Percentiles rank a stretch among this genome's conserved stretches.
Conservation (phyloP, 2,329 filamentous ascomycete genomes). For the Domatiomyces catenatus region DNA sequence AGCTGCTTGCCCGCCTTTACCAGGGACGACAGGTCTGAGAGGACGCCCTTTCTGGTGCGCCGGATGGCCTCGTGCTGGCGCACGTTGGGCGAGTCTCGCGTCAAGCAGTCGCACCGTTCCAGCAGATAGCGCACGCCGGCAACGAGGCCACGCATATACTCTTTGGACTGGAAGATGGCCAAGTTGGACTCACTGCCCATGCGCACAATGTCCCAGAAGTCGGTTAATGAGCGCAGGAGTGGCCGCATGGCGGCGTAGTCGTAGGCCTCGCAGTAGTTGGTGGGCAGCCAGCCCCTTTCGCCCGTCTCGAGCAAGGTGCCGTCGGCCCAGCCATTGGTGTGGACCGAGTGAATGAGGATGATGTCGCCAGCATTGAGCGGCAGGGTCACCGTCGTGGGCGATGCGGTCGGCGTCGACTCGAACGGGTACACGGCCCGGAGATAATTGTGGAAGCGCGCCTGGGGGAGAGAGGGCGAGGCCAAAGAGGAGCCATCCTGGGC, state of each 20-base stretch:
- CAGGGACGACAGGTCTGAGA: conserved; percentile 76
- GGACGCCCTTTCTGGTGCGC: conserved; percentile 66
- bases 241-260: conserved; percentile 75
- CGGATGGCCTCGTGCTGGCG: conserved; percentile 61
- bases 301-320: conserved; percentile 78
- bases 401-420: conserved; percentile 58
- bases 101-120: conserved; percentile 77
- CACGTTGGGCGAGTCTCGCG: conserved; percentile 61
- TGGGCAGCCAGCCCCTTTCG: conserved; percentile 85
- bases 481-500: conserved; percentile 23
- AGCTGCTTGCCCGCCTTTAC: conserved; percentile 79
- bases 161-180: conserved; percentile 72
- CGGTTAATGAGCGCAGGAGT: conserved; percentile 69
- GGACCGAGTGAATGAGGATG: conserved; percentile 85
- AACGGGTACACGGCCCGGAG: conserved; percentile 89
- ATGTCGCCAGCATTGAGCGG: conserved; percentile 82
- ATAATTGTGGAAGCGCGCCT: conserved; percentile 79
- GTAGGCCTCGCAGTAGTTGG: conserved; percentile 94
- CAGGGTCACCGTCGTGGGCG: conserved; percentile 75
- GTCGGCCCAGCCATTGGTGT: conserved; percentile 97
- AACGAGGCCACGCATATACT: conserved; percentile 87
- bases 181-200: conserved; percentile 61
- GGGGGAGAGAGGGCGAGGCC: conserved; percentile 27
- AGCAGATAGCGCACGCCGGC: conserved; percentile 81
- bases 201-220: conserved; percentile 81